Conservation (phyloP, 495 filamentous ascomycete genomes). For the Aspergillus ellipticus region DNA sequence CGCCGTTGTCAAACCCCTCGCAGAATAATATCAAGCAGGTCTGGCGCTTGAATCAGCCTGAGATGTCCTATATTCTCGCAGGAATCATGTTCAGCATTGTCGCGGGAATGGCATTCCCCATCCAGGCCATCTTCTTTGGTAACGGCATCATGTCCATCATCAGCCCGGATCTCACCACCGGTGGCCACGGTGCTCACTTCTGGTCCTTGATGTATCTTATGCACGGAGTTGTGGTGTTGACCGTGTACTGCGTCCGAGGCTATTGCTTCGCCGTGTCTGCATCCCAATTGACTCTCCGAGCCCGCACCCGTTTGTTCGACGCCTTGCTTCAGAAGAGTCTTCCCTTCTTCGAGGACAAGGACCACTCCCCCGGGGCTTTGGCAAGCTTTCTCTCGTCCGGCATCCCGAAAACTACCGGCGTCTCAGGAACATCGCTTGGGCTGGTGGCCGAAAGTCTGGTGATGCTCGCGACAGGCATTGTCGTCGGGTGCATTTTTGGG, state of each 20-base stretch:
- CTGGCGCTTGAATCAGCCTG: conserved; percentile 65
- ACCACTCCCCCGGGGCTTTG: conserved; percentile 15
- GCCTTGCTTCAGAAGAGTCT: conserved; percentile 14
- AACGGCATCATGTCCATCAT: conserved; percentile 40
- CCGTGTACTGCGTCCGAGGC: conserved; percentile 13
- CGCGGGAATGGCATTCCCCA: conserved; percentile 68
- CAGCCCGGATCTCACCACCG: conserved; percentile 10
- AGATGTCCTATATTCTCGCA: conserved; percentile 61
- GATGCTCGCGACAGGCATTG: conserved; percentile 28
- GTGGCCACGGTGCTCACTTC: conserved; percentile 19
- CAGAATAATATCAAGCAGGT: conserved; percentile 56
- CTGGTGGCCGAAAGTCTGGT: conserved; percentile 24
- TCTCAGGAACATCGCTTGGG: conserved; percentile 27
- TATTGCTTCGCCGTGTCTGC: conserved; percentile 22
- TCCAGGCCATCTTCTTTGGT: conserved; percentile 77
- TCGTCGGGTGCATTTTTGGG: conserved; percentile 48
- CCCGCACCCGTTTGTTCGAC: conserved; percentile 15
- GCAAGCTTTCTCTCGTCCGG: conserved; percentile 33
- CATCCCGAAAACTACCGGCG: conserved; percentile 54
- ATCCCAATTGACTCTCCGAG: conserved; percentile 18
- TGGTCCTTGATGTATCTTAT: conserved; percentile 24
- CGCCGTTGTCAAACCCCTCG: too few species aligned
- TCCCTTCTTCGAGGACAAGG: conserved; percentile 18
- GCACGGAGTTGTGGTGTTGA: conserved; percentile 15
- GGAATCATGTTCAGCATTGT: conserved; percentile 48